Base-by-base conservation (phyloP, 1,139 yeast genomes). In the Kazachstania sp. region DNA sequence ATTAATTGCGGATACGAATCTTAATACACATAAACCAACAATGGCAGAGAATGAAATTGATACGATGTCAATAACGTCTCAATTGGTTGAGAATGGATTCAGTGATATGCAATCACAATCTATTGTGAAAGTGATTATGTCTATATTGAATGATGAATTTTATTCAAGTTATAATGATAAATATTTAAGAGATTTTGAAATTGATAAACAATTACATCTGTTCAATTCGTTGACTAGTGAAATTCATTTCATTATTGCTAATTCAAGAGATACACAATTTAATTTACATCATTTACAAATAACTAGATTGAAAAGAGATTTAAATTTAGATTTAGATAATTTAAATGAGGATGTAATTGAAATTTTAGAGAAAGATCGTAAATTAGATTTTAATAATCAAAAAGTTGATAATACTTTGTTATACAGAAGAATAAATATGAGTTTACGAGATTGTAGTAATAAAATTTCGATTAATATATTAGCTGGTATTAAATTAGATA, bases 171-270 rank as follows among this genome's bases (percentile, higher is more conserved):
- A 85, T 40, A 73, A 79, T 34, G 73, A 75, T 2, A 76, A 75
- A 51, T 79, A 78, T 58, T 73, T 87, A 8, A 86, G 86, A 35
- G 68, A 70, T 26, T 78, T 78, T 54, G 95, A 86, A 54, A 71
- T 87, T 16, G 95, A 87, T 53, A 90, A 88, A 59, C 96, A 88
- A 58, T 77, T 79, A 23, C 92, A 92, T 63, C 69, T 92, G 29
- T 90, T 88, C 65, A 94, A 88, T 61, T 95, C 97, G 41, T 96
- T 97, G 0, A 86, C 88, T 55, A 84, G 92, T 49, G 97, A 92
- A 63, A 69, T 92, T 39, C 67, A 85, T 45, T 87, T 86, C 37
- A 96, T 88, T 58, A 78, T 88, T 20, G 81, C 84, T 40, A 74
- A 84, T 44, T 75, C 84, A 18, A 71, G 97, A 51, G 90, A 84